Base-by-base conservation (phyloP, 2,329 filamentous ascomycete species). In the Colletotrichum sp. region DNA sequence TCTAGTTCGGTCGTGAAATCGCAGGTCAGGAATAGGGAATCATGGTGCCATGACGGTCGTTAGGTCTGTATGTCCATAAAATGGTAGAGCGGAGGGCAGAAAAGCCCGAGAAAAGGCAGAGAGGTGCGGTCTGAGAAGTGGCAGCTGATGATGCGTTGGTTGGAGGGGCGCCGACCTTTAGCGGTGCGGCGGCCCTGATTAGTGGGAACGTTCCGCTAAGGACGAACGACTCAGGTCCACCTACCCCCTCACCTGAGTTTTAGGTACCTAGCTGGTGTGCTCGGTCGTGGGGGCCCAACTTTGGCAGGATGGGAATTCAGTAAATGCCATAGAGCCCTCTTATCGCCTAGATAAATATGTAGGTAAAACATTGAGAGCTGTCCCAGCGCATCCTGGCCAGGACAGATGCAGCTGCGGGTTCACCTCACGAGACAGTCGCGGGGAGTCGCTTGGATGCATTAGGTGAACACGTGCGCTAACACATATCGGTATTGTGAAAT, bases 131-230 rank as follows among this genome's bases (percentile, higher is more conserved):
- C 70, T 22, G 72, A 34, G 32, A 66, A 48, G 25, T 68, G 63
- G 70, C 52, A 59, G 68, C 65, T 34, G 55, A 63, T 68, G 69
- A 72, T 67, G 63, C 55, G 28, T 27, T 48, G 34, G 72, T 39
- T n/a, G 34, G 72, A 68, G 52, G 68, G 72, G 68, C 61, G 61
- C 55, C 61, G 55, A 72, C 44, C 71, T 25, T 61, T 75, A 73
- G 70, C 36, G 71, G 70, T 74, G 44, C 70, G 25, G 71, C 71
- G 39, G 59, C 74, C 70, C 59, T 61, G 55, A 60, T 74, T 76
- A 74, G 74, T 65, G 74, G 59, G 70, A 74, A 60, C 57, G 59
- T 66, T 32, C 44, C 74, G 74, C 68, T 72, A 66, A 75, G 39
- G 59, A 63, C 30, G 34, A 60, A 52, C 39, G 16, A 39, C 16